A percentile compares a stretch with the other conserved stretches of the same genome.
Conservation (phyloP, 805 yeast genomes). For the Jamesozyma hellenica region DNA sequence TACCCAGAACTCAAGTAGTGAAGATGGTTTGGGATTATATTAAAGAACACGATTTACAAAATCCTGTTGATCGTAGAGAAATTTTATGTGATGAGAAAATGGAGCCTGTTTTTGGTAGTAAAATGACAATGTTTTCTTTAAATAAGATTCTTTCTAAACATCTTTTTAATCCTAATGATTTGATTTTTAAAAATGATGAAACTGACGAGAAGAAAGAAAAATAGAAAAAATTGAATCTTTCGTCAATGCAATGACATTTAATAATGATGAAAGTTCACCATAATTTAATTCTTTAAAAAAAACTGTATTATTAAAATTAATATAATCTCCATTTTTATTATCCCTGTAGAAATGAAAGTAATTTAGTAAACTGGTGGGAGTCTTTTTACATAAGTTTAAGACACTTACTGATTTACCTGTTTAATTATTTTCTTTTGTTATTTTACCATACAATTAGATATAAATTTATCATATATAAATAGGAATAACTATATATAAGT, state of each 20-base stretch:
- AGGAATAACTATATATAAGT: too few species aligned
- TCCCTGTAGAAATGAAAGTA: too few species aligned
- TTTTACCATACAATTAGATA: too few species aligned
- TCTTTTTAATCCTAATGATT: slow-evolving; percentile 31
- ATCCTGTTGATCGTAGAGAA: slow-evolving; percentile 55
- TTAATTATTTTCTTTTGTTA: too few species aligned
- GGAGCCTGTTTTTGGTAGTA: slow-evolving; percentile 49
- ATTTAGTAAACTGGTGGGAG: too few species aligned
- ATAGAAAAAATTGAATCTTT: background rate
- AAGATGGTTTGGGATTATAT: slow-evolving; percentile 64
- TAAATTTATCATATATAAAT: too few species aligned
- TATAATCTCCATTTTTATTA: too few species aligned
- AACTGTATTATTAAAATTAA: too few species aligned
- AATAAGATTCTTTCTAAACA: slow-evolving; percentile 44
- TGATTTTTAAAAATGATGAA: slow-evolving; percentile 3
- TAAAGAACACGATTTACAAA: slow-evolving; percentile 50
- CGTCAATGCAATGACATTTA: background rate
- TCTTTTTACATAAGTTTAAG: too few species aligned
- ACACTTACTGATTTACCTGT: too few species aligned
- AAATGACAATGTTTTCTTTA: slow-evolving; percentile 49
- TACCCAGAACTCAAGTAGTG: slow-evolving; percentile 63
- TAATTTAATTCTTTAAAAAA: too few species aligned
- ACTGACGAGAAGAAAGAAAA: background rate
- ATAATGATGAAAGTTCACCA: background rate
- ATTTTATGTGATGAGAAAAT: slow-evolving; percentile 54